Evolutionary conservation across 176 grass and related monocot genomes (phyloP).

Genomic region (Phoenix roebelenii): DNA sequence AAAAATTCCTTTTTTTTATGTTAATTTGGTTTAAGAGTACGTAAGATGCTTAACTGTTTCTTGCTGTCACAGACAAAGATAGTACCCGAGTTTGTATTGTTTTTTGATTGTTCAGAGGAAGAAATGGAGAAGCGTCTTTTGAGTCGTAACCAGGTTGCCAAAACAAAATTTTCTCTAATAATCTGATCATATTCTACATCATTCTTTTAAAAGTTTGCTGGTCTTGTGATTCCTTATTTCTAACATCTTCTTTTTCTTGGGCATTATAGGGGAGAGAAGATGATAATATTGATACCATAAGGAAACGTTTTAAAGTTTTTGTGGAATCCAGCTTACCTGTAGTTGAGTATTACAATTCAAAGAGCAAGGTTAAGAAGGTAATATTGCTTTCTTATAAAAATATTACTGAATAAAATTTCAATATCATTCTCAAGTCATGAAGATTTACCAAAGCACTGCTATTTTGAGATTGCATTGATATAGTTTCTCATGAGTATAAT

Average conservation of each 20-base stretch:
- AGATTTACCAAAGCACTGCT: constrained; percentile 13
- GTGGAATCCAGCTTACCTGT: constrained; percentile 91
- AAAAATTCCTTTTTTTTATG: not conserved
- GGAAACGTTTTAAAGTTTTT: constrained; percentile 86
- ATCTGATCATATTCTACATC: not conserved
- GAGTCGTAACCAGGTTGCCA: constrained; percentile 71
- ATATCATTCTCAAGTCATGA: not conserved
- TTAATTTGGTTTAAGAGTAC: not conserved
- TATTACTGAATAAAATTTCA: not conserved
- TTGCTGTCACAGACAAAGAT: constrained; percentile 64
- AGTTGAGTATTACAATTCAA: constrained; percentile 53
- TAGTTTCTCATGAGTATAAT: no score
- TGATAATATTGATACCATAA: constrained; percentile 97
- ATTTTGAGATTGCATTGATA: not conserved
- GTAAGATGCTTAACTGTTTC: constrained; percentile 10
- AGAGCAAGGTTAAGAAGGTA: constrained; percentile 81
- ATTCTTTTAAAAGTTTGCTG: not conserved
- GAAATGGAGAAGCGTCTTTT: constrained; percentile 88
- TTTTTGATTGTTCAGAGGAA: constrained; percentile 85
- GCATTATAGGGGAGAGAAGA: constrained; percentile 83
- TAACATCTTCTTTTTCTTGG: constrained; percentile 17
- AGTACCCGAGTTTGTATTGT: constrained; percentile 60
- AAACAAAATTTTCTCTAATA: not conserved
- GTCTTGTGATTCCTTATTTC: constrained; percentile 13
- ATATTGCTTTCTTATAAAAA: not conserved